Base-by-base conservation (phyloP, 306 rosid genomes). In the Gillenia trifoliata region DNA sequence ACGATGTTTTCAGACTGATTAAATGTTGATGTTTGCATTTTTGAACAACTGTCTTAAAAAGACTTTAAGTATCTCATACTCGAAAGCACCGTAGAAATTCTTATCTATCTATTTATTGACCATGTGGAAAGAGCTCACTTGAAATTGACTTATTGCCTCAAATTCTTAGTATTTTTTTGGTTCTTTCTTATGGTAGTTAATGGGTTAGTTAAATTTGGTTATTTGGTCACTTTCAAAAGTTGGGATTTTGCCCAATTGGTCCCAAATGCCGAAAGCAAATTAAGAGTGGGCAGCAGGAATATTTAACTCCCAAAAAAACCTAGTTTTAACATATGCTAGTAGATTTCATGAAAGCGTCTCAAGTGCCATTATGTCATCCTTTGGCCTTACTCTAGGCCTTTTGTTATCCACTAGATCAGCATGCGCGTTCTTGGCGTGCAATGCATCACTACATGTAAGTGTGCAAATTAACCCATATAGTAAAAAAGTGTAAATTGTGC, bases 221-320 rank as follows among this genome's bases (percentile, higher is more conserved):
- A 33, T 50, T 52, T 15, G 77, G 47, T 77, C 68, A 40, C 82
- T 82, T 68, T 73, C 41, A 20, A 55, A 3, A 15, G 26, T 61
- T 72, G 66, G 72, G 23, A 22, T 12, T 17, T 43, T 20, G 3
- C 68, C 28, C 26, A 22, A 0, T 13, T 72, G 43, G 75, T 49
- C 69, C 75, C 66, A 65, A 66, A 57, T 73, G n/a, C 33, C 10
- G 17, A 31, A 65, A 55, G 19, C 28, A 11, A 30, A 41, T 1
- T 8, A 0, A 70, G 49, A 15, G 28, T 17, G 38, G 12, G 26
- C 6, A 3, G 4, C 8, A 26, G 25, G 59, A 36, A 72, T 72
- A 57, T 4, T 72, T 57, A 25, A 57, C 31, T 25, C 66, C 6
- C 43, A n/a, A 64, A 19, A 64, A 64, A 31, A 45, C 43, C 3